phyloP scores from a whole-genome alignment of 2,329 filamentous ascomycete species.

The Bisporella sp. region DNA sequence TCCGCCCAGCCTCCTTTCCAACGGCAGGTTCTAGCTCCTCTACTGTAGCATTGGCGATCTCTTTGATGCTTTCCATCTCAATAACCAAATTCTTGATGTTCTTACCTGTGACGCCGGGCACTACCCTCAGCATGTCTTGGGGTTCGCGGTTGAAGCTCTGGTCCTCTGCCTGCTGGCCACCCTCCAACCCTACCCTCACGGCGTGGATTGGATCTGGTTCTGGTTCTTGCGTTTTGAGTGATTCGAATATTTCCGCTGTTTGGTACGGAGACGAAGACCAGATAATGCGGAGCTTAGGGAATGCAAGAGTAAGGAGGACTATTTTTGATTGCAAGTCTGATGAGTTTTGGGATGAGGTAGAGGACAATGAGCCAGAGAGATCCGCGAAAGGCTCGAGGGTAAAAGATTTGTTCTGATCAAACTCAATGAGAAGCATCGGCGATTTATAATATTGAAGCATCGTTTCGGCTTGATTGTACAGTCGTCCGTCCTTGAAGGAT shows the following conservation, averaged over 20 bases:
- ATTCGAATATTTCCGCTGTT: slow-evolving; percentile 93
- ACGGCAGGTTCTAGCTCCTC: slow-evolving; percentile 67
- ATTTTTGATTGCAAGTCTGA: slow-evolving; percentile 87
- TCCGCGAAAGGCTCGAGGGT: slow-evolving; percentile 79
- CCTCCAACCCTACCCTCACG: slow-evolving; percentile 73
- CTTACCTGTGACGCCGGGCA: slow-evolving; percentile 79
- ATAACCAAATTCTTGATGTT: slow-evolving; percentile 67
- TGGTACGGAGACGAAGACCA: slow-evolving; percentile 94
- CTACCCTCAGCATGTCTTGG: slow-evolving; percentile 80
- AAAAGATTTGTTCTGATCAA: slow-evolving; percentile 95
- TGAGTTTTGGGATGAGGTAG: slow-evolving; percentile 53
- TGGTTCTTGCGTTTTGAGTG: slow-evolving; percentile 79
- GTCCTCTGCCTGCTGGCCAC: slow-evolving; percentile 52
- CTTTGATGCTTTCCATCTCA: slow-evolving; percentile 67
- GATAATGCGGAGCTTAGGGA: slow-evolving; percentile 82
- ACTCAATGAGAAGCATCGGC: slow-evolving; percentile 92
- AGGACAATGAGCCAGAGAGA: slow-evolving; percentile 51
- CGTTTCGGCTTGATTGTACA: slow-evolving; percentile 86
- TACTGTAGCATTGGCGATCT: slow-evolving; percentile 80
- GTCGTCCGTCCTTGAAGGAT: slow-evolving; percentile 83
- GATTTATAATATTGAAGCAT: slow-evolving; percentile 92
- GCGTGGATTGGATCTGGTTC: slow-evolving; percentile 89
- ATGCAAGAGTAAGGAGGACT: slow-evolving; percentile 85
- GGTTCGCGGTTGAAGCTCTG: slow-evolving; percentile 76
- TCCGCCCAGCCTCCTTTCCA: slow-evolving; percentile 68